Evolutionary conservation across 2,329 filamentous ascomycete genomes (phyloP), one percentile per base, ranked within the genome.

Genomic region (Fusarium verticillioides): DNA sequence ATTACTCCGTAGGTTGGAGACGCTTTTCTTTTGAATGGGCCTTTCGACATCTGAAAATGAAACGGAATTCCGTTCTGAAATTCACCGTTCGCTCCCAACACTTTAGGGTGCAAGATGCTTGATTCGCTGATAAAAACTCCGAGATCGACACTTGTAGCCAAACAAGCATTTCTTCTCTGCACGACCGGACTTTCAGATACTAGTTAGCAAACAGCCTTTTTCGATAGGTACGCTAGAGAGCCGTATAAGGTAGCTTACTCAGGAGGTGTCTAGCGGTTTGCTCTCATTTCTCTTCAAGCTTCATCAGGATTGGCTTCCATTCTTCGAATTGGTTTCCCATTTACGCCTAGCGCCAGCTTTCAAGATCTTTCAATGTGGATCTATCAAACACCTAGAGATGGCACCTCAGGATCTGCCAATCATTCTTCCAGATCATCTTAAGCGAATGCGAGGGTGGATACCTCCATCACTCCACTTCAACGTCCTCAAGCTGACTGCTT

Each of bases 361-460:
- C 21, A 32, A 30, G 37, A 60, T 60, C 43, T 61, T 58, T 37
- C 47, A 23, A 30, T 63, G n/a, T n/a, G 40, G 36, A 23, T 62
- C 57, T 49, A 47, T 30, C 54, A 63, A 16, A 36, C n/a, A 23
- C 16, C 16, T 19, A 60, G 34, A 23, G 44, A 60, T 39, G 37
- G 39, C 28, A 26, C 23, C n/a, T 21, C 32, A 21, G 23, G 23
- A 46, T 40, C 37, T n/a, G 15, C 39, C 34, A 61, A 52, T 52
- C 46, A 46, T 39, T 54, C 21, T 21, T 21, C 23, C 28, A 19
- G 26, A 32, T 21, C 18, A 37, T 36, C 5, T 26, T n/a, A 72
- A 58, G 68, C 72, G 72, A 74, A 40, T 74, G 72, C 71, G 72
- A 72, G 53, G 34, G 72, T 63, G 72, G 68, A 21, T 34, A 6